These are phyloP conservation scores for Parmales sp. DNA, from an alignment of 108 stramenopile species.

Conservation along the genomic window DNA sequence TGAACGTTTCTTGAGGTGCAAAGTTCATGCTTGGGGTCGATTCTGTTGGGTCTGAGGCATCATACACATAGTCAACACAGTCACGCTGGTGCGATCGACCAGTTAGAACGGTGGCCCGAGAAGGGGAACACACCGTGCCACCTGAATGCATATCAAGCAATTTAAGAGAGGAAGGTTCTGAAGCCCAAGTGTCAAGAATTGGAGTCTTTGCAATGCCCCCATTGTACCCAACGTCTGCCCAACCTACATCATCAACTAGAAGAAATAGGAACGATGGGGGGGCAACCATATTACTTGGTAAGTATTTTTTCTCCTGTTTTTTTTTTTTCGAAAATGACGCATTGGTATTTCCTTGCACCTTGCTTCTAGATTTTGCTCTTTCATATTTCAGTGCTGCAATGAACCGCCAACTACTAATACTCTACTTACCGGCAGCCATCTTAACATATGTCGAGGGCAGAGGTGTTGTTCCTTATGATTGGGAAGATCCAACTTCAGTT, in stretches of 20 bases:
- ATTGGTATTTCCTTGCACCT: no score
- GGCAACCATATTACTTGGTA: no score
- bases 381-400: no score
- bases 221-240: slow-evolving; percentile 35
- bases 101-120: slow-evolving; percentile 28
- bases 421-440: no score
- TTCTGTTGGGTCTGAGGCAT: slow-evolving; percentile 18
- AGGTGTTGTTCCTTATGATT: no score
- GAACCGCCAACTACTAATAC: no score
- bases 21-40: slow-evolving; percentile 22
- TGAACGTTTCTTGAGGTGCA: slow-evolving; percentile 25
- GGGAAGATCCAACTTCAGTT: no score
- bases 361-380: no score
- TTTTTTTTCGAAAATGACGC: no score
- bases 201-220: slow-evolving; percentile 30
- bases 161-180: background rate
- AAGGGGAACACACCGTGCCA: slow-evolving; percentile 29
- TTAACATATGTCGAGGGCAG: no score
- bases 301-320: no score
- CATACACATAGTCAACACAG: slow-evolving; percentile 33
- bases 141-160: slow-evolving; percentile 30
- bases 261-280: slow-evolving; percentile 22
- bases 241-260: slow-evolving; percentile 36
- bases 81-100: slow-evolving; percentile 34
- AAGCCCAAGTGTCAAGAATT: slow-evolving; percentile 30